Evolutionary conservation across 2,329 filamentous ascomycete genomes (phyloP), one percentile per base, ranked within the genome.

Genomic region (Colletotrichum costaricense): DNA sequence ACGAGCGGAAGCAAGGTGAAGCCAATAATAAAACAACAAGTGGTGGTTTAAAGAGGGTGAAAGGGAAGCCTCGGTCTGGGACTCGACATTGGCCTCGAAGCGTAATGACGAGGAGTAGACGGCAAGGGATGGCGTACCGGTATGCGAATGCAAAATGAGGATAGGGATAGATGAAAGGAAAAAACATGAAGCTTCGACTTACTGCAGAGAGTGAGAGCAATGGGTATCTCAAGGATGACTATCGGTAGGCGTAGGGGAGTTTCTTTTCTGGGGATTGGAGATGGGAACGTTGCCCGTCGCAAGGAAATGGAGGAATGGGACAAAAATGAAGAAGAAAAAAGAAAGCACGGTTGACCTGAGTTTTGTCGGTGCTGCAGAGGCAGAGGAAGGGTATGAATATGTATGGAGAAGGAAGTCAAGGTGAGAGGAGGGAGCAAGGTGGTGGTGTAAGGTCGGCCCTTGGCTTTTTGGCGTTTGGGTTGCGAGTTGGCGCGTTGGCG

Each of bases 371-470:
- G 30, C 70, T 65, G 70, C 70, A 66, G 70, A 73, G 70, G 70
- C 70, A 66, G 67, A 73, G 70, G 70, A 62, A 73, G 70, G 55
- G 60, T 55, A 35, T 64, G 62, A 64, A 64, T 64, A 64, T 64
- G 62, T 64, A 64, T 55, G 62, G 28, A 64, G 49, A 55, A 24
- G 52, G 49, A 55, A 55, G 49, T 55, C 49, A 8, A 54, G 62
- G 52, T 42, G 38, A 42, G 7, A 19, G 38, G 38, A 54, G n/a
- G 49, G 49, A 35, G 7, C 62, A 26, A 30, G 26, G 63, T 56
- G 26, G 63, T 56, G 12, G 63, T 69, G 70, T 69, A 65, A 69
- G 56, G 67, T 62, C 52, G 63, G 49, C 12, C 52, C 63, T 65
- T 65, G 52, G 63, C 63, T 65, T 52, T 33, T 35, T n/a, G 33